Conservation (phyloP, 805 yeast genomes). For the Ogataea glucozyma region DNA sequence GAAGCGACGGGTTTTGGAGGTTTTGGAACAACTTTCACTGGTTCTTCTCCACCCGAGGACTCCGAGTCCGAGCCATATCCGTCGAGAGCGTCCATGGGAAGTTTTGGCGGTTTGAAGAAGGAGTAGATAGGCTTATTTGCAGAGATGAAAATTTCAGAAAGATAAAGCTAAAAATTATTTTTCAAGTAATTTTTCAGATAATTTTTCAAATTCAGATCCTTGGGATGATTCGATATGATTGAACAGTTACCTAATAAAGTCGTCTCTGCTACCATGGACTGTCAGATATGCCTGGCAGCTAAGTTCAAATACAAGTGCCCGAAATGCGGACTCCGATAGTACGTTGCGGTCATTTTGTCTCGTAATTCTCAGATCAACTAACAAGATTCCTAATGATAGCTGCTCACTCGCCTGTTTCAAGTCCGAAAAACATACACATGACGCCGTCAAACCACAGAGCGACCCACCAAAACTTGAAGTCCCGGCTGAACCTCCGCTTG, state of each 20-base stretch:
- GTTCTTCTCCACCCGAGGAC: conserved; percentile 1
- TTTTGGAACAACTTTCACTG: conserved; percentile 5
- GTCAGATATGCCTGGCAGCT: conserved; percentile 30
- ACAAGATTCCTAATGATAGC: conserved; percentile 25
- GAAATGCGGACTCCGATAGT: conserved; percentile 44
- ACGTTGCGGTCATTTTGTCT: conserved; percentile 15
- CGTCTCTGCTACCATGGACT: conserved; percentile 17
- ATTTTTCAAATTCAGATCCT: conserved; percentile 7
- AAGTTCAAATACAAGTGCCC: conserved; percentile 50
- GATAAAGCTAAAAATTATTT: conserved; percentile 1
- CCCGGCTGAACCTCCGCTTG: conserved; percentile 1
- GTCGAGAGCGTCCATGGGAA: neutral
- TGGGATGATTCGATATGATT: neutral
- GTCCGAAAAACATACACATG: conserved; percentile 39
- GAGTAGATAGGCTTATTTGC: neutral
- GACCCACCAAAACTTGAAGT: neutral
- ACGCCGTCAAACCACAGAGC: conserved; percentile 11
- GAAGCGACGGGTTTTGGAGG: neutral
- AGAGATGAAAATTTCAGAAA: neutral
- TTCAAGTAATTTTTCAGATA: neutral
- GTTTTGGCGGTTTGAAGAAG: too few relatives aligned
- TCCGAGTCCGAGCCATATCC: conserved; percentile 24
- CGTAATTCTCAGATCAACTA: conserved; percentile 7
- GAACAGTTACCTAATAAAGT: neutral
- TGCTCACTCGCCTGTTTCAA: conserved; percentile 69